phyloP scores from a whole-genome alignment of 2,329 filamentous ascomycete species.

The Bipolaris cookei region DNA sequence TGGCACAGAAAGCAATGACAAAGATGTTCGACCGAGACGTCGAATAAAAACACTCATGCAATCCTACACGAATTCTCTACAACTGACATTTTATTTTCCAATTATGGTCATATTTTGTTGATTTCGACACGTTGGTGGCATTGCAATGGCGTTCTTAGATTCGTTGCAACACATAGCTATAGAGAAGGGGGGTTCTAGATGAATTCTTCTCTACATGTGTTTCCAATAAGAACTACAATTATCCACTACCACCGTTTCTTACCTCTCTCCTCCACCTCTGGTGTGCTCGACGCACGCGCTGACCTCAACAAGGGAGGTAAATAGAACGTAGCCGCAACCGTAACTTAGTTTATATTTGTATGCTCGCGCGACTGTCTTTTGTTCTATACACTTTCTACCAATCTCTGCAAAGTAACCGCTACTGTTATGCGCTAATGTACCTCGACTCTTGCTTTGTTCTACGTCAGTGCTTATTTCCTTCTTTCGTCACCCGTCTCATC shows the following conservation, averaged over 20 bases:
- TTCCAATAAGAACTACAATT: constrained; percentile 11
- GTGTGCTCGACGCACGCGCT: constrained; percentile 7
- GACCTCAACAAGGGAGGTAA: constrained; percentile 22
- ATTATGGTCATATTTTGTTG: constrained; percentile 15
- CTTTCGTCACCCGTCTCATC: constrained; percentile 18
- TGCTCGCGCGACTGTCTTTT: constrained; percentile 32
- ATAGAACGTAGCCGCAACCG: constrained; percentile 26
- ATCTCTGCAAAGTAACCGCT: constrained; percentile 17
- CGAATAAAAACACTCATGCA: constrained; percentile 26
- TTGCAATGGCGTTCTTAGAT: constrained; percentile 32
- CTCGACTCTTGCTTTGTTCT: constrained; percentile 23
- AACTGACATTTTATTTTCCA: constrained; percentile 10
- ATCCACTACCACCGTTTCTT: background rate
- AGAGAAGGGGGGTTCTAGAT: constrained; percentile 18
- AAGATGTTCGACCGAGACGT: constrained; percentile 66
- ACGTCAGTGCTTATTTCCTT: constrained; percentile 6
- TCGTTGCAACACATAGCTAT: constrained; percentile 11
- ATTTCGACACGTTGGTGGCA: constrained; percentile 24
- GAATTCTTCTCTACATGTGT: constrained; percentile 4
- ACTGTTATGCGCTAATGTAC: constrained; percentile 13
- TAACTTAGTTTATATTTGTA: constrained; percentile 11
- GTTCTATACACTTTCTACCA: constrained; percentile 28
- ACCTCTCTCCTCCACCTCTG: background rate
- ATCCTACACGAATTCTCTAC: background rate
- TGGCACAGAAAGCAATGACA: constrained; percentile 82